Conservation (phyloP, 2,329 filamentous ascomycete genomes). For the Chrysosphaeria jannelii region DNA sequence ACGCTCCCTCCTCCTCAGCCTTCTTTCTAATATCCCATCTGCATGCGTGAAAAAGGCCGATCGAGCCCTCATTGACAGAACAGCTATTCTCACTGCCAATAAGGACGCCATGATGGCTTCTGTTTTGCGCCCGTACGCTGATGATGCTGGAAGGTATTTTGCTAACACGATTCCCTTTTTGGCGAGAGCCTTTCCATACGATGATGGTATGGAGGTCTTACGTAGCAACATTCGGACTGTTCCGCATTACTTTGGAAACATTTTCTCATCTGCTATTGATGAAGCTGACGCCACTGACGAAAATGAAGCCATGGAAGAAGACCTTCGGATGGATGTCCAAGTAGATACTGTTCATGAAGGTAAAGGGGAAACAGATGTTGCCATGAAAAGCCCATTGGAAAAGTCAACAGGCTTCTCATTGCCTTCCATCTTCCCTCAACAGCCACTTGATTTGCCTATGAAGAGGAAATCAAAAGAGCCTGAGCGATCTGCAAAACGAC, state of each 20-base stretch:
- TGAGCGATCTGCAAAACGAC: slow-evolving; percentile 4
- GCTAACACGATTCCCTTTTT: slow-evolving; percentile 60
- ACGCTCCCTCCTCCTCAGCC: slow-evolving; percentile 28
- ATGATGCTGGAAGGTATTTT: slow-evolving; percentile 29
- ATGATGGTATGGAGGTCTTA: slow-evolving; percentile 41
- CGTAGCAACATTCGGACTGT: slow-evolving; percentile 22
- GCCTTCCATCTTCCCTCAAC: slow-evolving; percentile 2
- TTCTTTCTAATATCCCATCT: slow-evolving; percentile 33
- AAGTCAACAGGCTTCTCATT: slow-evolving; percentile 2
- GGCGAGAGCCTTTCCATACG: slow-evolving; percentile 28
- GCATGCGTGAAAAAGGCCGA: slow-evolving; percentile 37
- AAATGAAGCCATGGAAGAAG: slow-evolving; percentile 8
- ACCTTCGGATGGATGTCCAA: background rate
- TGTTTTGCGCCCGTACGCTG: slow-evolving; percentile 45
- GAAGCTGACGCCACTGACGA: slow-evolving; percentile 9
- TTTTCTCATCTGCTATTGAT: slow-evolving; percentile 6
- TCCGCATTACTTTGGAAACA: slow-evolving; percentile 6
- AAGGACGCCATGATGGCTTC: slow-evolving; percentile 52
- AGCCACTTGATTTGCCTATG: slow-evolving; percentile 5
- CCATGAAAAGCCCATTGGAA: background rate
- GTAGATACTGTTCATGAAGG: slow-evolving; percentile 7
- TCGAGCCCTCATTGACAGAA: slow-evolving; percentile 50
- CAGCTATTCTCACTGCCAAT: slow-evolving; percentile 39
- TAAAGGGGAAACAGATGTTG: slow-evolving; percentile 6
- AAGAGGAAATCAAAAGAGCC: slow-evolving; percentile 15